A percentile compares a stretch with the other conserved stretches of the same genome.
Conservation (phyloP, 2,329 filamentous ascomycete species). For the Colletotrichum sidae region DNA sequence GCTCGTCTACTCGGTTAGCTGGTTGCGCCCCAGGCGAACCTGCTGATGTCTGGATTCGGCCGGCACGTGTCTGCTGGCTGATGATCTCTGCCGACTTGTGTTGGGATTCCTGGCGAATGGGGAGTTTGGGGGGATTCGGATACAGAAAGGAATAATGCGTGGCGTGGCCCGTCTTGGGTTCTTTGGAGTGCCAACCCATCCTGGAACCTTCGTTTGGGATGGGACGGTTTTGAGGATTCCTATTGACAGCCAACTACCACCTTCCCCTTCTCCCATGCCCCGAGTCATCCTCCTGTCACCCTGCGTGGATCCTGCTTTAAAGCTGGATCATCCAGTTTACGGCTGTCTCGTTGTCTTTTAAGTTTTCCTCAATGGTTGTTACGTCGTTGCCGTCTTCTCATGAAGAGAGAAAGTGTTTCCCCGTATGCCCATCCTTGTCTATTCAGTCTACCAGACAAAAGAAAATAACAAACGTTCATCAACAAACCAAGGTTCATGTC, state of each 20-base stretch:
- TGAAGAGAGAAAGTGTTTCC: slow-evolving; percentile 35
- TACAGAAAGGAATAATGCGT: slow-evolving; percentile 52
- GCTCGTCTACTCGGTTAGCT: slow-evolving; percentile 23
- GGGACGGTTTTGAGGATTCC: slow-evolving; percentile 21
- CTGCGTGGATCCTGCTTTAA: slow-evolving; percentile 30
- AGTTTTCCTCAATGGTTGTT: slow-evolving; percentile 38
- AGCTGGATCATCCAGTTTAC: slow-evolving; percentile 36
- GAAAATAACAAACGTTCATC: slow-evolving; percentile 40
- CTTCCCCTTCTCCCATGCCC: slow-evolving; percentile 29
- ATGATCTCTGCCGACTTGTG: slow-evolving; percentile 43
- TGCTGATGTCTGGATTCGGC: slow-evolving; percentile 29
- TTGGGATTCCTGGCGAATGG: slow-evolving; percentile 45
- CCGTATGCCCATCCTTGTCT: slow-evolving; percentile 36
- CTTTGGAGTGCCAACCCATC: slow-evolving; percentile 30
- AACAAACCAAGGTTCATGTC: background rate
- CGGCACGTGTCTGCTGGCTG: slow-evolving; percentile 47
- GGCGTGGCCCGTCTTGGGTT: slow-evolving; percentile 45
- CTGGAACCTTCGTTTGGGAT: slow-evolving; percentile 19
- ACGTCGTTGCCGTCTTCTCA: slow-evolving; percentile 34
- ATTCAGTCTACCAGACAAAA: slow-evolving; percentile 38
- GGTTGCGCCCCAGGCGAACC: slow-evolving; percentile 20
- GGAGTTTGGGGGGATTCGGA: slow-evolving; percentile 50
- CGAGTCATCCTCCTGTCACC: slow-evolving; percentile 29
- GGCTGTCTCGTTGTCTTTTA: slow-evolving; percentile 39
- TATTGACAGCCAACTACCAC: slow-evolving; percentile 35